phyloP scores from a whole-genome alignment of 2,329 filamentous ascomycete species.

The Cladosporium austrohemisphaericum region DNA sequence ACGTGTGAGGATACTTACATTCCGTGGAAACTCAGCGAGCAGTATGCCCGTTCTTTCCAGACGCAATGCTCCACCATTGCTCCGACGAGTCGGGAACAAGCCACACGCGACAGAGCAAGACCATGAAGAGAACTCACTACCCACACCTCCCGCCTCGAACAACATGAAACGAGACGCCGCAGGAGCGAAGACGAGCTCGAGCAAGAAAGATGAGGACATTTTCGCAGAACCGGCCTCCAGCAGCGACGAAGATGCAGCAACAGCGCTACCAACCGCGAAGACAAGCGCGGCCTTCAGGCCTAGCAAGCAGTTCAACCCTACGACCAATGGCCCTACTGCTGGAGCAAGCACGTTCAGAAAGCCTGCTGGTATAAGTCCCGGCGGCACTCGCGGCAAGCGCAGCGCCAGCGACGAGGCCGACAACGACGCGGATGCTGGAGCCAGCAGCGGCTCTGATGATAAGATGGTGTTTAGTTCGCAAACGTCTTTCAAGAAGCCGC shows the following conservation, averaged over 20 bases:
- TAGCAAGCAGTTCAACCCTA: conserved; percentile 4
- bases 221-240: conserved; percentile 18
- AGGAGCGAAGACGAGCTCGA: background rate
- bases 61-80: conserved; percentile 21
- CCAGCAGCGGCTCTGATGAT: conserved; percentile 6
- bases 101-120: conserved; percentile 36
- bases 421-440: background rate
- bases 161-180: conserved; percentile 1
- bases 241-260: conserved; percentile 17
- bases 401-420: background rate
- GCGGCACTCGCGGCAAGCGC: conserved; percentile 15
- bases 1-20: no score
- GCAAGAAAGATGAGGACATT: conserved; percentile 12
- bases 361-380: background rate
- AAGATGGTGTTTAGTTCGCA: conserved; percentile 18
- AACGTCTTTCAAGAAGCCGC: conserved; percentile 20
- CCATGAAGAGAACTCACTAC: conserved; percentile 30
- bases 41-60: background rate
- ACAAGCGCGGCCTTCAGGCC: conserved; percentile 9
- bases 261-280: conserved; percentile 11
- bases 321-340: background rate
- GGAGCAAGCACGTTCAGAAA: background rate
- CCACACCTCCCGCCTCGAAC: conserved; percentile 17
- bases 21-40: background rate
- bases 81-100: conserved; percentile 32